A percentile compares a stretch with the other conserved stretches of the same genome.
Evolutionary conservation across 176 grass and related monocot genomes (phyloP).

Genomic region (Triticum urartu): DNA sequence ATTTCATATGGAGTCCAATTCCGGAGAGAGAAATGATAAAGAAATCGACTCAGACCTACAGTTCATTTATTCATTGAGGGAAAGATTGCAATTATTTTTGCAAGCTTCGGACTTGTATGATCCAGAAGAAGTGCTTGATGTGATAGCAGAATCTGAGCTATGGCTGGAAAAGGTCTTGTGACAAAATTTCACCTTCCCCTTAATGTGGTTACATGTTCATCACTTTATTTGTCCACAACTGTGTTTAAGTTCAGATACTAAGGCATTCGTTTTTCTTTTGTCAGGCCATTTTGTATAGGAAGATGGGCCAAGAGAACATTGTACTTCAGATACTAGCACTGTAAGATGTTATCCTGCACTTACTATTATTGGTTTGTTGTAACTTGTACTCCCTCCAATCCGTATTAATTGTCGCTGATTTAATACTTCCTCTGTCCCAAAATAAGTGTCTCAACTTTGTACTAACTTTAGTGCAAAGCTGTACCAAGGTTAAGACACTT

Average conservation of each 20-base stretch:
- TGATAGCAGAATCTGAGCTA: conserved; percentile 86
- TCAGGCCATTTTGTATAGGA: conserved; percentile 97
- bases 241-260: background rate
- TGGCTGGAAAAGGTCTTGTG: conserved; percentile 91
- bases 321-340: conserved; percentile 98
- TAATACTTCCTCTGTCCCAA: no score
- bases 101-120: conserved; percentile 94
- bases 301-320: conserved; percentile 98
- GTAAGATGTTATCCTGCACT: conserved; percentile 57
- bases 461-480: no score
- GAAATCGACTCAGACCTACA: conserved; percentile 39
- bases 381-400: background rate
- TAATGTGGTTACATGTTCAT: background rate
- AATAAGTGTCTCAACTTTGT: no score
- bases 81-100: conserved; percentile 91
- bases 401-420: no score
- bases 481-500: no score
- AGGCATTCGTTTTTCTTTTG: conserved; percentile 32
- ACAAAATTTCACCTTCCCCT: background rate
- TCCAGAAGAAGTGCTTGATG: conserved; percentile 91
- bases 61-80: conserved; percentile 57
- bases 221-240: background rate
- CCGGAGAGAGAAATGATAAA: conserved; percentile 33
- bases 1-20: conserved; percentile 34
- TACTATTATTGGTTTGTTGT: conserved; percentile 23